Percentiles rank a stretch among this genome's conserved stretches.
phyloP scores from a whole-genome alignment of 805 yeast species.

The Teunomyces lycoperdinae region DNA sequence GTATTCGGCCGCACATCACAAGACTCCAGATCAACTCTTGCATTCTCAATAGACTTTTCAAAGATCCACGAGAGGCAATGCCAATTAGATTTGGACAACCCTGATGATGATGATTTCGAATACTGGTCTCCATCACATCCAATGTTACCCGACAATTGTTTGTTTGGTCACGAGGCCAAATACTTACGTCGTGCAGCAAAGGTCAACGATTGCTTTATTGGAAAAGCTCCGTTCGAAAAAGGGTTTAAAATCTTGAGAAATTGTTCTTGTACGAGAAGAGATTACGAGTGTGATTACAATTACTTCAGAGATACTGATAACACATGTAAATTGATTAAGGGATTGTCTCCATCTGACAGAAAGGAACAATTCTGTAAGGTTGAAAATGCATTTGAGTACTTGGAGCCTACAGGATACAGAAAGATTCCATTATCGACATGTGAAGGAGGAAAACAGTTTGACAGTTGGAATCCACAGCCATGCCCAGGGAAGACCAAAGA shows the following conservation, averaged over 20 bases:
- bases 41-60: conserved; percentile 40
- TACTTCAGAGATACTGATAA: conserved; percentile 70
- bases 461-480: conserved; percentile 59
- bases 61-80: conserved; percentile 36
- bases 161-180: conserved; percentile 42
- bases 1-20: conserved; percentile 46
- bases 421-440: conserved; percentile 84
- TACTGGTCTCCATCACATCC: conserved; percentile 44
- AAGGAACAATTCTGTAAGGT: conserved; percentile 54
- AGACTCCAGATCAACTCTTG: conserved; percentile 43
- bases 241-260: conserved; percentile 58
- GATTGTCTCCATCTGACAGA: conserved; percentile 65
- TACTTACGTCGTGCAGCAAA: conserved; percentile 43
- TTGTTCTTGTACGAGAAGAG: conserved; percentile 83
- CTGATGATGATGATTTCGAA: conserved; percentile 39
- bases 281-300: conserved; percentile 93
- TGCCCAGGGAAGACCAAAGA: conserved; percentile 87
- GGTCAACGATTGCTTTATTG: conserved; percentile 65
- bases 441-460: conserved; percentile 72
- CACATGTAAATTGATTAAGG: conserved; percentile 80
- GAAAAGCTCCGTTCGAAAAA: conserved; percentile 53
- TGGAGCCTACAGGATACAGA: conserved; percentile 91
- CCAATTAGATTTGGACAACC: conserved; percentile 41
- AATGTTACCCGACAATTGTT: conserved; percentile 32
- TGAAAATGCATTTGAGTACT: conserved; percentile 61